Base-by-base conservation (phyloP, 2,329 filamentous ascomycete species). In the Arthroderma sp. region DNA sequence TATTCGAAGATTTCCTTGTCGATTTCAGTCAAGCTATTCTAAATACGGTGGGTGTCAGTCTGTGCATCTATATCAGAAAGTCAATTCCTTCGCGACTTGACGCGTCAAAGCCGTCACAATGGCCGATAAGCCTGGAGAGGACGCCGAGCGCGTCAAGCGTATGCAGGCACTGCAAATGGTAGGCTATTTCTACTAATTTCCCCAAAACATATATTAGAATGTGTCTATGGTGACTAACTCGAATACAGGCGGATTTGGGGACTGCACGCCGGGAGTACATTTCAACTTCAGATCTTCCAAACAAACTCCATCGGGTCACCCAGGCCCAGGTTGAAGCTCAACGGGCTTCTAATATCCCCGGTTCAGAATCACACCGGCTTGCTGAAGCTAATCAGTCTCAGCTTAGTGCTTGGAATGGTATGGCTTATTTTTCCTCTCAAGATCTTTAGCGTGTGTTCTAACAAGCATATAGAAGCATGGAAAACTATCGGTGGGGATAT, bases 241-340 rank as follows among this genome's bases (percentile, higher is more conserved):
- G 7, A 27, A 33, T 42, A 48, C 42, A 66, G 64, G 57, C 53
- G 4, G 64, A 67, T 48, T 46, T 68, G n/a, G 63, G 64, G 3
- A 58, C 56, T 6, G 55, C 53, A 6, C 58, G 61, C 32, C 57
- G 64, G 8, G 61, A 66, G 40, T 46, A 55, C 36, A 57, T 67
- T 29, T 63, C 61, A 6, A 64, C 62, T 4, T 45, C 42, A 3
- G 62, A 64, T 39, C 43, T 29, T 28, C 47, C 41, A 15, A 44
- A 48, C 27, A 48, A 45, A 9, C 47, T 48, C 15, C 33, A 38
- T 6, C 44, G 46, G 15, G 36, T 54, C 27, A 43, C 43, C 8
- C 29, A 57, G 6, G 43, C 54, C 43, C 51, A 56, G 15, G 51
- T 66, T 11, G 60, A 64, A 40, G 51, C 53, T 5, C 40, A 22